These are phyloP conservation scores for Picea mariana DNA, from an alignment of 83 land plant genomes.

Conservation along the genomic window DNA sequence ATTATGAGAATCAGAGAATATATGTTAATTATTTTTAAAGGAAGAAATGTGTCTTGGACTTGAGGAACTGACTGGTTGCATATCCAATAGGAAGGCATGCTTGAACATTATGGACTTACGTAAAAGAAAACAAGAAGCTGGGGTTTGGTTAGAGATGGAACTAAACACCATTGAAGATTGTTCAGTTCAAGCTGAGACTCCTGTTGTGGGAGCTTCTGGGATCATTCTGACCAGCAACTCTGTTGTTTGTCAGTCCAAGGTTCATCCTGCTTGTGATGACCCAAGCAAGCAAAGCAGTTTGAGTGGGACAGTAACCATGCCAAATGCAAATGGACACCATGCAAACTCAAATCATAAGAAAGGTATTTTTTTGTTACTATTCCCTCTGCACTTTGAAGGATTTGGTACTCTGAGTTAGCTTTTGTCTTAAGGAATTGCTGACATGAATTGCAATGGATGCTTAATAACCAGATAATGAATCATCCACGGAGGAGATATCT, in stretches of 20 bases:
- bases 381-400: neutral
- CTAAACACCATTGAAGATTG: neutral
- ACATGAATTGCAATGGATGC: neutral
- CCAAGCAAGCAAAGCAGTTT: neutral
- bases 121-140: conserved; percentile 20
- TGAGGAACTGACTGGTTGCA: conserved; percentile 11
- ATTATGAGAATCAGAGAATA: neutral
- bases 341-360: neutral
- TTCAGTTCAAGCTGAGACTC: neutral
- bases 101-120: conserved; percentile 8
- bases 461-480: conserved; percentile 6
- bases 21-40: neutral
- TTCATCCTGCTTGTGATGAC: conserved; percentile 1
- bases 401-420: neutral
- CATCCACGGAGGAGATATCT: neutral
- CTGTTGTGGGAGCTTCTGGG: neutral
- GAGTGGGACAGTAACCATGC: neutral
- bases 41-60: neutral
- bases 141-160: conserved; percentile 18
- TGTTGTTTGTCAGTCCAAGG: neutral
- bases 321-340: conserved; percentile 2
- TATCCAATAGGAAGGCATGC: conserved; percentile 13
- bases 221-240: conserved; percentile 9
- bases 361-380: neutral
- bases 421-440: neutral